phyloP scores from a whole-genome alignment of 2,329 filamentous ascomycete genomes.

The Cercospora brassicicola region DNA sequence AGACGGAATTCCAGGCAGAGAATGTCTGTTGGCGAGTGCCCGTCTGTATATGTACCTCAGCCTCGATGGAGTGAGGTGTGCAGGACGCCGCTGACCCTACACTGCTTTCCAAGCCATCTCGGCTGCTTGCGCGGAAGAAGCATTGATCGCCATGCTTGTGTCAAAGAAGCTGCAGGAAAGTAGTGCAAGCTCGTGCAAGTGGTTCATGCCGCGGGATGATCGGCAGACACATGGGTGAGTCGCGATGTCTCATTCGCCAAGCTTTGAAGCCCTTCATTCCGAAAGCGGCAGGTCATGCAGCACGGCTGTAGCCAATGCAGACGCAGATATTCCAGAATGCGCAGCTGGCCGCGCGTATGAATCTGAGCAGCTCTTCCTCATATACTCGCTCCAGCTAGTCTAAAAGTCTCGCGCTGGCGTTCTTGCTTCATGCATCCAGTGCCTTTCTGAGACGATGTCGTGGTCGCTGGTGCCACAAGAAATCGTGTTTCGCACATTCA shows the following conservation, averaged over 20 bases:
- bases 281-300: slow-evolving; percentile 7
- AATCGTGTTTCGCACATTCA: not conserved
- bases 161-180: not conserved
- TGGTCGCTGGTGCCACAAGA: not conserved
- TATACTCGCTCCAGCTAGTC: not conserved
- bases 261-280: slow-evolving; percentile 1
- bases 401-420: not conserved
- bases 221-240: slow-evolving; percentile 19
- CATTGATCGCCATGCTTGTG: slow-evolving; percentile 18
- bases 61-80: not conserved
- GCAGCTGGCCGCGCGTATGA: not conserved
- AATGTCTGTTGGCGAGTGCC: too few relatives aligned
- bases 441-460: not conserved
- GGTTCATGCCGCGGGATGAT: slow-evolving; percentile 16
- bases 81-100: not conserved
- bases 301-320: not conserved
- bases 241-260: slow-evolving; percentile 16
- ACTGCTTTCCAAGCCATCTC: not conserved
- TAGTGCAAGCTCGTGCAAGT: slow-evolving; percentile 14
- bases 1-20: not conserved
- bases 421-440: not conserved
- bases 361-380: not conserved
- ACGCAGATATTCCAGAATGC: not conserved
- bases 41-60: not conserved
- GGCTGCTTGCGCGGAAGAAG: slow-evolving; percentile 6